Conservation (phyloP, 1,139 yeast species). For the Geotrichum aggregatum region DNA sequence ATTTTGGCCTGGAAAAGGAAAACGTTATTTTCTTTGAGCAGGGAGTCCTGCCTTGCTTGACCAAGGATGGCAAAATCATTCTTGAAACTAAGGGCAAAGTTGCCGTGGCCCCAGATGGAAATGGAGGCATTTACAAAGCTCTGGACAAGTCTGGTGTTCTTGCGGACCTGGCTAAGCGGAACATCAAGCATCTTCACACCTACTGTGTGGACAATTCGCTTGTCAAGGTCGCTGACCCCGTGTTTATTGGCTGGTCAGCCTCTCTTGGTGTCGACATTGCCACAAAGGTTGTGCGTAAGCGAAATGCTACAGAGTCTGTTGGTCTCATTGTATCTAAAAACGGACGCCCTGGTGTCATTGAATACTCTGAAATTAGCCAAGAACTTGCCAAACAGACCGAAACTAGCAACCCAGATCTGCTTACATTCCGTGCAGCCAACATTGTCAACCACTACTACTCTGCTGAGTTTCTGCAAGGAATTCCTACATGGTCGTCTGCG, state of each 20-base stretch:
- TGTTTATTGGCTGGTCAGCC: slow-evolving; percentile 83
- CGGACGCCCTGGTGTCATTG: slow-evolving; percentile 82
- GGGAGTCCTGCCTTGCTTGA: slow-evolving; percentile 90
- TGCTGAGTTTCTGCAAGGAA: slow-evolving; percentile 57
- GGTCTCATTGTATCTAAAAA: slow-evolving; percentile 76
- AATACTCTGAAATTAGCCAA: slow-evolving; percentile 81
- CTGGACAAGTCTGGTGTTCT: slow-evolving; percentile 60
- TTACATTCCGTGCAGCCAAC: slow-evolving; percentile 87
- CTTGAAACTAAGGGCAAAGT: slow-evolving; percentile 52
- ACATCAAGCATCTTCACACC: slow-evolving; percentile 87
- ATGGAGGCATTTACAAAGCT: slow-evolving; percentile 94
- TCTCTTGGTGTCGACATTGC: slow-evolving; percentile 63
- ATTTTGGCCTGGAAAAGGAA: slow-evolving; percentile 60
- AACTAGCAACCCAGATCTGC: slow-evolving; percentile 40
- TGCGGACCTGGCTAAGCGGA: slow-evolving; percentile 62
- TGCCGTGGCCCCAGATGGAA: slow-evolving; percentile 94
- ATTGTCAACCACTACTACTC: slow-evolving; percentile 96
- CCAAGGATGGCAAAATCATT: slow-evolving; percentile 67
- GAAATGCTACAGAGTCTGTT: slow-evolving; percentile 81
- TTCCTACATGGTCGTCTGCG: slow-evolving; percentile 67
- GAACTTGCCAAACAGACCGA: slow-evolving; percentile 65
- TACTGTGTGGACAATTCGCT: slow-evolving; percentile 94
- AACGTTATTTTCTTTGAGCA: slow-evolving; percentile 84
- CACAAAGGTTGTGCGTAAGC: slow-evolving; percentile 91
- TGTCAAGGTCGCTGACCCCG: slow-evolving; percentile 92